Base-by-base conservation (phyloP, 257 asterid species). In the Solanum pimpinellifolium region DNA sequence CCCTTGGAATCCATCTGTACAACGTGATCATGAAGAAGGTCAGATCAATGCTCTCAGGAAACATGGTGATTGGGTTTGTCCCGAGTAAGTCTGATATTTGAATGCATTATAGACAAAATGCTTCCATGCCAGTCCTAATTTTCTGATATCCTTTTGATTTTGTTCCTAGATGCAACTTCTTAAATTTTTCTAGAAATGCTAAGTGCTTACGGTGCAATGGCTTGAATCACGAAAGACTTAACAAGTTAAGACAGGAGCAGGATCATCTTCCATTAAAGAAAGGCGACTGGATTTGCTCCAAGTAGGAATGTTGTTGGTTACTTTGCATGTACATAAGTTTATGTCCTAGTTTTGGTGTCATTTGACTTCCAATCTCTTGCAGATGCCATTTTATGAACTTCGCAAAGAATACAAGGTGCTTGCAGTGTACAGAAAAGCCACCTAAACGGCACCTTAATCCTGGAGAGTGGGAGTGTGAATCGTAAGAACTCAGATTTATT, bases 401-500 rank as follows among this genome's bases (percentile, higher is more conserved):
- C 47, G 98, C 99, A 68, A 95, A 93, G 93, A 97, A 97, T 81
- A 93, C 99, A 9, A 90, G 89, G 90, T 97, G 98, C 86, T 90
- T 91, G 86, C 93, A 86, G 91, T 97, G 99, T 83, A 90, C 95
- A 89, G 98, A 93, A 92, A 96, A 92, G 89, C 98, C 98, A 84
- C 93, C 99, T 44, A 92, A 92, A 88, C 92, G 99, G 90, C 90
- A 89, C 72, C 92, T 97, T 80, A 92, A 90, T 91, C 92, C 93
- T 39, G 99, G 99, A 77, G 99, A 97, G 90, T 97, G 99, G 99
- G 98, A 97, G 90, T 97, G 99, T 89, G 98, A 97, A 86, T 94
- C 99, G 98, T 97, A 89, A 94, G 98, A 10, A 49, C 69, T 6
- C 31, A 29, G 27, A 4, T 27, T 27, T 70, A 15, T 70, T 80